Evolutionary conservation across 768 basidiomycete species (phyloP), one percentile per base, ranked within the genome.

Genomic region (Mycena amicta): DNA sequence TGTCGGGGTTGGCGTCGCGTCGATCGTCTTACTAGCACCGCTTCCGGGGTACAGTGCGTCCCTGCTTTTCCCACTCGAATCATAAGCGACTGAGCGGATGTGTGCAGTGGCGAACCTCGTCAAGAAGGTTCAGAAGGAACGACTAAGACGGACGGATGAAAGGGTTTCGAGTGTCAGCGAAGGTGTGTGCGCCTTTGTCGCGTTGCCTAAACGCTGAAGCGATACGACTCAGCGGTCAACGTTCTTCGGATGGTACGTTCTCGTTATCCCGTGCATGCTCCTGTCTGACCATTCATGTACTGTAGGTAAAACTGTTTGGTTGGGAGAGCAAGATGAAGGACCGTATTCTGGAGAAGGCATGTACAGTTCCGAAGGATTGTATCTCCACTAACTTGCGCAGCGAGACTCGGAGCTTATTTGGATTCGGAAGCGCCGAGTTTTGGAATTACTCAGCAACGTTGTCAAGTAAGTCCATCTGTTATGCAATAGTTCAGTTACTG

Each of bases 81-180:
- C n/a, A 30, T 20, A 25, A 15, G 2, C 4, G 33, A 50, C 31
- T 37, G 28, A 13, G 18, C 27, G 33, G 27, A 22, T 41, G 5
- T n/a, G n/a, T 13, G 11, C 37, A 57, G 37, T 62, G 56, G 61
- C 50, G 37, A 62, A 56, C 22, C n/a, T 58, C 8, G 57, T 58
- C 6, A 45, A 50, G 37, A 52, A 53, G 3, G 72, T 81, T 5
- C 85, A 89, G 63, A 67, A 67, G n/a, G 67, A 73, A 55, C 74
- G 77, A 54, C 80, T 88, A 77, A 76, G 80, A 51, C 83, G 75
- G 71, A 81, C 80, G 1, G 89, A 90, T 66, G 80, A 80, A 5
- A 73, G 88, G 25, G 81, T 89, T 3, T 83, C 87, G 64, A 73
- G 74, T 4, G 80, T 88, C 43, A 83, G 85, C 4, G 87, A 89